A percentile compares a stretch with the other conserved stretches of the same genome.
Conservation (phyloP, 2,329 filamentous ascomycete species). For the Didymella lethalis region DNA sequence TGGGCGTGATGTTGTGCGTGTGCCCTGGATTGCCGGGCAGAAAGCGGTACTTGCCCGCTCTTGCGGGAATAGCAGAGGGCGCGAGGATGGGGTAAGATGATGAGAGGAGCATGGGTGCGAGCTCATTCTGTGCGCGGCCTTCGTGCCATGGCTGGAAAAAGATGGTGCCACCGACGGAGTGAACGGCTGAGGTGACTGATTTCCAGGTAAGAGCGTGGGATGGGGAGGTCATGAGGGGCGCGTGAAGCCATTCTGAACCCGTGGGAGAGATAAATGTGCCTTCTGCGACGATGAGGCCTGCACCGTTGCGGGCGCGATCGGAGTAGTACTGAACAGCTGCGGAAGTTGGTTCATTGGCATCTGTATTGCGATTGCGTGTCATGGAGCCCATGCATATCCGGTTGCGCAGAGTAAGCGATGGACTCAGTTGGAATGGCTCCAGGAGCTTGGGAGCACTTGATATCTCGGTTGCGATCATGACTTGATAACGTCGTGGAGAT, state of each 20-base stretch:
- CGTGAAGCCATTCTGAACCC: conserved; percentile 31
- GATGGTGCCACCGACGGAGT: conserved; percentile 30
- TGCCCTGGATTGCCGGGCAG: conserved; percentile 23
- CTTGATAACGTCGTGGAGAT: background rate
- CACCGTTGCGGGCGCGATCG: conserved; percentile 29
- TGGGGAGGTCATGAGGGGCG: conserved; percentile 29
- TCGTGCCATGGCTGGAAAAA: conserved; percentile 38
- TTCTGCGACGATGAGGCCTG: conserved; percentile 34
- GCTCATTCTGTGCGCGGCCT: conserved; percentile 32
- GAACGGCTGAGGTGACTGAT: conserved; percentile 31
- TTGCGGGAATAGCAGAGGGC: conserved; percentile 24
- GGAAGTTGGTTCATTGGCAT: conserved; percentile 27
- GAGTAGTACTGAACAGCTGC: conserved; percentile 29
- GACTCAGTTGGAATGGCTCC: conserved; percentile 1
- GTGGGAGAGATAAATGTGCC: conserved; percentile 30
- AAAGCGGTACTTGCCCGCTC: conserved; percentile 29
- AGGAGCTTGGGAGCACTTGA: background rate
- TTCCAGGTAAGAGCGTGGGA: conserved; percentile 31
- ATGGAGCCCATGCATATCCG: conserved; percentile 38
- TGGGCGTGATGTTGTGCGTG: conserved; percentile 13
- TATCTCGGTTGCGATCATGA: conserved; percentile 1
- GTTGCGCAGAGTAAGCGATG: conserved; percentile 13
- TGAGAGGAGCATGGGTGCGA: conserved; percentile 31
- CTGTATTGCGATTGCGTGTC: conserved; percentile 37
- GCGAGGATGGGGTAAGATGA: conserved; percentile 28